A percentile compares a stretch with the other conserved stretches of the same genome.
These are phyloP conservation scores for Citrus hindsii DNA, from an alignment of 345 rosid species.

Conservation along the genomic window DNA sequence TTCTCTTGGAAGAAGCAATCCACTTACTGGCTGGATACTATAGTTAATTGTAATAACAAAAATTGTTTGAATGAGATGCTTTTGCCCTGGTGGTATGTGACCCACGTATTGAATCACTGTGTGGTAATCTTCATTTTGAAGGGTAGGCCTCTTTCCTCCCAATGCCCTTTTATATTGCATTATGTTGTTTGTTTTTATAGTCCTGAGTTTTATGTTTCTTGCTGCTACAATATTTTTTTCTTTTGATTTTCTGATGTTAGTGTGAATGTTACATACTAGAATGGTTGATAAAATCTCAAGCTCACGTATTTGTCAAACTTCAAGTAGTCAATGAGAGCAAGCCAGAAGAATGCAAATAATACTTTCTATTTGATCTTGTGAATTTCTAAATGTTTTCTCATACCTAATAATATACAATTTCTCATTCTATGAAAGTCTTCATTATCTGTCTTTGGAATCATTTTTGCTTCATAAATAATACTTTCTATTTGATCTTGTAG, in stretches of 20 bases:
- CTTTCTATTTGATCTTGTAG: constrained; percentile 27
- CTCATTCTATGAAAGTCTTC: neutral
- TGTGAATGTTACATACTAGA: neutral
- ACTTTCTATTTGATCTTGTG: neutral
- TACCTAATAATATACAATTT: neutral
- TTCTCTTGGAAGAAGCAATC: neutral
- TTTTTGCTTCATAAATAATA: neutral
- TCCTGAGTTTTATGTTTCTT: neutral
- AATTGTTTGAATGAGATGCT: too few species aligned
- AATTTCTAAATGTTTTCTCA: neutral
- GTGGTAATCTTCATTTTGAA: constrained; percentile 56
- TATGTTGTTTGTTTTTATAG: neutral
- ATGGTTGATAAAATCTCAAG: neutral
- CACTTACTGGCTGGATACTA: too few species aligned
- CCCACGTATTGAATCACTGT: constrained; percentile 37
- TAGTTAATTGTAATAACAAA: too few species aligned
- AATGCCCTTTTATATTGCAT: neutral
- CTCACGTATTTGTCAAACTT: too few species aligned
- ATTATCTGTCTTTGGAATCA: neutral
- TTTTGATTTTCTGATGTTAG: neutral
- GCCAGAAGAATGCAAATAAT: constrained; percentile 1
- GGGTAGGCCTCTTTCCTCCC: constrained; percentile 41
- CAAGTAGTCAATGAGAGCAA: neutral
- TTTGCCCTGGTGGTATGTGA: constrained; percentile 28
- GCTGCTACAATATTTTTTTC: neutral